These are phyloP conservation scores for Elaeis oleifera DNA, from an alignment of 202 grass and related monocot species.

Conservation along the genomic window DNA sequence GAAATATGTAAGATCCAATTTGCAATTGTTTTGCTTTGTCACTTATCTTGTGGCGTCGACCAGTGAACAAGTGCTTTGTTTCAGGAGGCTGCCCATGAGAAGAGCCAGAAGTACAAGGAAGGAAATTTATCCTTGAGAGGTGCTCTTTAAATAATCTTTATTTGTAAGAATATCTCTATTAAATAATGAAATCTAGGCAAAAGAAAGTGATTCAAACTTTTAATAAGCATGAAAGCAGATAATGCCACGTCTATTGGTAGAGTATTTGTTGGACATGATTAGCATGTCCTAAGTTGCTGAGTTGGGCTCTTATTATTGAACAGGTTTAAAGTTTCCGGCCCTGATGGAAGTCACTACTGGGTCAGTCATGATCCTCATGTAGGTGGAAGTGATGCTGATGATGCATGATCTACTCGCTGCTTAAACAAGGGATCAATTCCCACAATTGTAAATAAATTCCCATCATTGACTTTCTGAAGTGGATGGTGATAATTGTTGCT, in stretches of 20 bases:
- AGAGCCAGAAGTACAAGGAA: slow-evolving; percentile 22
- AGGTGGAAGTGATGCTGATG: slow-evolving; percentile 8
- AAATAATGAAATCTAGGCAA: neutral
- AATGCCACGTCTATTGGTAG: no score
- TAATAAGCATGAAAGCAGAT: no score
- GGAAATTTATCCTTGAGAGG: slow-evolving; percentile 20
- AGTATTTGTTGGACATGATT: no score
- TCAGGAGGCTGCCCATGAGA: slow-evolving; percentile 22
- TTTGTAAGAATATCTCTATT: neutral
- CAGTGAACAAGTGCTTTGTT: neutral
- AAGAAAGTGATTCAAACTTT: no score
- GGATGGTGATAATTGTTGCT: neutral
- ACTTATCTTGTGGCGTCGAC: no score
- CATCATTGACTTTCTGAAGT: neutral
- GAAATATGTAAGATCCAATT: slow-evolving; percentile 36
- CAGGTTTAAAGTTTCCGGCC: slow-evolving; percentile 7
- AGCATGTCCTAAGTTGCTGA: neutral
- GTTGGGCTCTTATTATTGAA: neutral
- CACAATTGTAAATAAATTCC: slow-evolving; percentile 1
- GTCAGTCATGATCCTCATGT: slow-evolving; percentile 1
- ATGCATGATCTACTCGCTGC: slow-evolving; percentile 2
- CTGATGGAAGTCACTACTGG: slow-evolving; percentile 4
- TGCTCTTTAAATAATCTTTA: neutral
- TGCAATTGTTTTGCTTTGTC: no score
- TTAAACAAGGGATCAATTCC: neutral